Conservation (phyloP, 768 basidiomycete species). For the Asterophora lycoperdoides region DNA sequence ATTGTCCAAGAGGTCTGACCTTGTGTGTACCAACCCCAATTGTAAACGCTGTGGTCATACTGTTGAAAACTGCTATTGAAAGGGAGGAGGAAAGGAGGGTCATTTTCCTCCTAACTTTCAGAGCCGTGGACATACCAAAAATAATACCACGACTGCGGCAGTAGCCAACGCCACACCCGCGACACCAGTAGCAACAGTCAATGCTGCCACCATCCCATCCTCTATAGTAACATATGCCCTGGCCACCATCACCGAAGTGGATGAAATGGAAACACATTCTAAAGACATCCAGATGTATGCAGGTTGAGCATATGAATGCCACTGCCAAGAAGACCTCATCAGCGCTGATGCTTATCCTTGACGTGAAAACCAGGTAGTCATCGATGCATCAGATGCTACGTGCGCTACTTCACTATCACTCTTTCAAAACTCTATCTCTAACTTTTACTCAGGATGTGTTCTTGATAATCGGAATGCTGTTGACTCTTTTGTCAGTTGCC, state of each 20-base stretch:
- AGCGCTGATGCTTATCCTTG: too few species aligned
- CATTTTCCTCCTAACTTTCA: slow-evolving; percentile 28
- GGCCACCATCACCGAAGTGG: background rate
- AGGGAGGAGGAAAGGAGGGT: slow-evolving; percentile 33
- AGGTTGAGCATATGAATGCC: slow-evolving; percentile 5
- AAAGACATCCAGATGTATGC: background rate
- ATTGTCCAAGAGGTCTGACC: background rate
- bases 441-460: slow-evolving; percentile 15
- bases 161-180: too few species aligned
- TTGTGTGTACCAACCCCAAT: slow-evolving; percentile 17
- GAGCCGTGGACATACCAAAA: background rate
- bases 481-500: slow-evolving; percentile 14
- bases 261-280: background rate
- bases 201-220: background rate
- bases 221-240: background rate
- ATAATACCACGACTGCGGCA: background rate
- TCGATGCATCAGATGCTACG: slow-evolving; percentile 29
- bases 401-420: slow-evolving; percentile 2
- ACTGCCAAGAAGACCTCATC: slow-evolving; percentile 6
- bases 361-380: slow-evolving; percentile 25
- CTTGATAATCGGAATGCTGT: slow-evolving; percentile 12
- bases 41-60: slow-evolving; percentile 23
- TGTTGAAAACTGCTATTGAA: slow-evolving; percentile 26
- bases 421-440: too few species aligned
- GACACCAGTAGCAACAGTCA: background rate